Conservation (phyloP, 2,329 filamentous ascomycete species). For the Aspergillus amoenus region DNA sequence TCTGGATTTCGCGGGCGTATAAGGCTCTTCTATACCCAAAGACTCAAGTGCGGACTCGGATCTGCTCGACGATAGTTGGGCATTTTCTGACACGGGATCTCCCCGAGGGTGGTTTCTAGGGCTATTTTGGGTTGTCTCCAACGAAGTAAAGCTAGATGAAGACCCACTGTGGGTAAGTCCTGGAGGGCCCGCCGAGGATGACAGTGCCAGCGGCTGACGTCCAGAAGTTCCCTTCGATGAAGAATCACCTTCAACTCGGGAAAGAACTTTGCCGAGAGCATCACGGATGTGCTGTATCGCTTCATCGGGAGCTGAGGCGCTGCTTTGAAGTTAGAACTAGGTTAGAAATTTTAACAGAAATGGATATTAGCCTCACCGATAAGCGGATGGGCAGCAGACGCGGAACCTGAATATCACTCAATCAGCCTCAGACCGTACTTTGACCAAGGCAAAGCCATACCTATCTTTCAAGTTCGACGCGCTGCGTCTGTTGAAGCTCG, state of each 20-base stretch:
- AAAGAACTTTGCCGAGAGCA: constrained; percentile 33
- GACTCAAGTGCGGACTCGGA: constrained; percentile 34
- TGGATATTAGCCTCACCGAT: constrained; percentile 30
- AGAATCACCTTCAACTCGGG: constrained; percentile 30
- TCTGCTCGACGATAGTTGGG: constrained; percentile 31
- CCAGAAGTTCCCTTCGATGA: constrained; percentile 25
- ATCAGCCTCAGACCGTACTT: constrained; percentile 1
- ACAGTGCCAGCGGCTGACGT: constrained; percentile 24
- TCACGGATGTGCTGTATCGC: constrained; percentile 38
- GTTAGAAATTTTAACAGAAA: not conserved
- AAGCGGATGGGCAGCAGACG: constrained; percentile 53
- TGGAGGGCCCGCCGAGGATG: constrained; percentile 15
- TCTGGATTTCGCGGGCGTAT: constrained; percentile 45
- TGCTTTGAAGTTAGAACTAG: constrained; percentile 14
- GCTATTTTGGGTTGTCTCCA: constrained; percentile 15
- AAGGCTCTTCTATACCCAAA: constrained; percentile 52
- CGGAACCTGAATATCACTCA: constrained; percentile 43
- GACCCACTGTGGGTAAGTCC: constrained; percentile 16
- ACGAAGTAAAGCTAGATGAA: constrained; percentile 20
- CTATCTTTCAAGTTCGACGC: constrained; percentile 64
- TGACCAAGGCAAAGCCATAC: constrained; percentile 26
- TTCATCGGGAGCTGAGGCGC: constrained; percentile 37
- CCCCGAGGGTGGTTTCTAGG: constrained; percentile 14
- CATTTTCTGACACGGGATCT: constrained; percentile 22
- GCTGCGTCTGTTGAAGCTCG: constrained; percentile 58